These are phyloP conservation scores for Beverwykella pulmonaria DNA, from an alignment of 495 filamentous ascomycete genomes.

Conservation along the genomic window DNA sequence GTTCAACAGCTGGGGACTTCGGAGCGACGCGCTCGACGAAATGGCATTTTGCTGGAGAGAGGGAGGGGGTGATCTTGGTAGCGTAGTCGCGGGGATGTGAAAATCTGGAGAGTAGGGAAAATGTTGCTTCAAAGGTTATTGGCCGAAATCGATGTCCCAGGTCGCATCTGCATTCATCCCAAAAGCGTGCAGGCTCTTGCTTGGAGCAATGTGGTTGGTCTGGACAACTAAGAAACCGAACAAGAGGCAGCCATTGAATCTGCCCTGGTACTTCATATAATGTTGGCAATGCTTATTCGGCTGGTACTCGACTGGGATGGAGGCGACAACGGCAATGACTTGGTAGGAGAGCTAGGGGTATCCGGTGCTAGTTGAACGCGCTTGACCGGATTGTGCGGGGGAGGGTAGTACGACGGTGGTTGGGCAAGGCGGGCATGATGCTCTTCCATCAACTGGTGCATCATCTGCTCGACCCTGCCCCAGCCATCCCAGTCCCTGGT, in stretches of 20 bases:
- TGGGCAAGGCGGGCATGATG: slow-evolving; percentile 38
- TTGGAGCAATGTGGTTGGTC: too few relatives aligned
- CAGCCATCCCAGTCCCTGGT: slow-evolving; percentile 56
- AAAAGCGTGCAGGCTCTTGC: not conserved
- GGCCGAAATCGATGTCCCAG: too few relatives aligned
- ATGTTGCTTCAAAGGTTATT: too few relatives aligned
- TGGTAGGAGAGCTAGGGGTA: slow-evolving; percentile 5
- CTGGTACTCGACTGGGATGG: slow-evolving; percentile 24
- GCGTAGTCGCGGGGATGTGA: too few relatives aligned
- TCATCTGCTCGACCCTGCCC: slow-evolving; percentile 56
- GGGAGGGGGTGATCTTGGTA: too few relatives aligned
- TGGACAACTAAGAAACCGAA: too few relatives aligned
- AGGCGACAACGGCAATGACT: not conserved
- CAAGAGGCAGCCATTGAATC: too few relatives aligned
- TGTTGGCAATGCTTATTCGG: slow-evolving; percentile 47
- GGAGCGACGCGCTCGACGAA: too few relatives aligned
- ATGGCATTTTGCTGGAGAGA: too few relatives aligned
- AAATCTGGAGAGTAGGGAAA: too few relatives aligned
- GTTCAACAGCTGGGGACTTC: too few relatives aligned
- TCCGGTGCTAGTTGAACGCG: slow-evolving; percentile 36
- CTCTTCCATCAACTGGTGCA: slow-evolving; percentile 53
- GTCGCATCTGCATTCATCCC: too few relatives aligned
- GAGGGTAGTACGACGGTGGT: slow-evolving; percentile 35
- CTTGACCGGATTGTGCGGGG: slow-evolving; percentile 36
- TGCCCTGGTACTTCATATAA: slow-evolving; percentile 27